Evolutionary conservation across 2,329 filamentous ascomycete genomes (phyloP).

Genomic region (Ophiostoma ips): DNA sequence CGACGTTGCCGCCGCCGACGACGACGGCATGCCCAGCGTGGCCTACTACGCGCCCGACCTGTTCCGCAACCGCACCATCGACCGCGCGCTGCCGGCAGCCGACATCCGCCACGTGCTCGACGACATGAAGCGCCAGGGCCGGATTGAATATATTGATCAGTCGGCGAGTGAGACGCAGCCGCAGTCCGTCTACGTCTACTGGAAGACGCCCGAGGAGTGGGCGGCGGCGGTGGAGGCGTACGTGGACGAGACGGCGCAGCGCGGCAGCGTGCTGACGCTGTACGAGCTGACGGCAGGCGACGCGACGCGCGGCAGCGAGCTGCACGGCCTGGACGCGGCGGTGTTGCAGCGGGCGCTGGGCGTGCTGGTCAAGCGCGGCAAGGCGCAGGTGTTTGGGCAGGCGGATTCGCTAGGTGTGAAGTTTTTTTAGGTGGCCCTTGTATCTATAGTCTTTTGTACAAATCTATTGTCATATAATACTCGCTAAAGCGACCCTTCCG

Average conservation of each 20-base stretch:
- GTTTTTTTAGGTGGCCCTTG: conserved; percentile 53
- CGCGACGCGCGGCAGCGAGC: conserved; percentile 57
- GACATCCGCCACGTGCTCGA: conserved; percentile 46
- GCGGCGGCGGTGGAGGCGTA: conserved; percentile 63
- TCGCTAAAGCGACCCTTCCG: too few species aligned
- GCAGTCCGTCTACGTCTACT: too few species aligned
- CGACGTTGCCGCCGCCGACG: background rate
- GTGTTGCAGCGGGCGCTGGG: conserved; percentile 66
- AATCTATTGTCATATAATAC: too few species aligned
- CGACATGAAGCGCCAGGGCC: conserved; percentile 43
- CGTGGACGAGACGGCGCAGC: conserved; percentile 80
- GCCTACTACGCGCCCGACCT: conserved; percentile 23
- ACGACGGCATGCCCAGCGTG: conserved; percentile 1
- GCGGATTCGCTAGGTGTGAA: conserved; percentile 88
- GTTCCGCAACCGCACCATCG: conserved; percentile 43
- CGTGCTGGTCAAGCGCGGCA: conserved; percentile 76
- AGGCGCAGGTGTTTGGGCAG: conserved; percentile 82
- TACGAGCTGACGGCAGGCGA: conserved; percentile 91
- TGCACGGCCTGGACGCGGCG: conserved; percentile 77
- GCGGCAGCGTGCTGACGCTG: conserved; percentile 74
- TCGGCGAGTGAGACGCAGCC: too few species aligned
- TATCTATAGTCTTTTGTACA: too few species aligned
- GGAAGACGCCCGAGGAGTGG: conserved; percentile 85
- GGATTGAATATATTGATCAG: conserved; percentile 49
- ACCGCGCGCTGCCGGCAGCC: conserved; percentile 33